phyloP scores from a whole-genome alignment of 83 land plant species.

The Larix sibirica region DNA sequence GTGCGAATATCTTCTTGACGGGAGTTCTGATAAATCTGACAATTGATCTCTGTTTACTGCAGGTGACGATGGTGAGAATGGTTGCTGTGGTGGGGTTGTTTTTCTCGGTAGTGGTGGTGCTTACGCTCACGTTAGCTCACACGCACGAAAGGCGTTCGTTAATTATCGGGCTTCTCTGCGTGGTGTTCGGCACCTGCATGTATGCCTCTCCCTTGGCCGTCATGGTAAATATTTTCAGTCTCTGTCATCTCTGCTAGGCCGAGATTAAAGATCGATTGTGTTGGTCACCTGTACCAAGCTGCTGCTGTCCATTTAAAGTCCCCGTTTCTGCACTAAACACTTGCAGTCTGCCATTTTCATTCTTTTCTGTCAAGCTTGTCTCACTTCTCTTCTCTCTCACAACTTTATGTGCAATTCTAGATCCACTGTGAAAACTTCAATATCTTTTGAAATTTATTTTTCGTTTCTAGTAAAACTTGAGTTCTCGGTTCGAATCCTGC shows the following conservation, averaged over 20 bases:
- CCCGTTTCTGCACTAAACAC: neutral
- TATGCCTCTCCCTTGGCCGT: slow-evolving; percentile 32
- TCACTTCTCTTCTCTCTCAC: too few species aligned
- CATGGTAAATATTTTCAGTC: slow-evolving; percentile 24
- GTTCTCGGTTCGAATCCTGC: too few species aligned
- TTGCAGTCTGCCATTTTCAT: neutral
- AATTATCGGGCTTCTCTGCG: slow-evolving; percentile 29
- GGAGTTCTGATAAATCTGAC: neutral
- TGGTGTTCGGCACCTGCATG: slow-evolving; percentile 31
- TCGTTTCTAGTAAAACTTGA: neutral
- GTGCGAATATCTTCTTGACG: too few species aligned
- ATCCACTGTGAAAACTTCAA: too few species aligned
- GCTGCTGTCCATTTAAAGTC: neutral
- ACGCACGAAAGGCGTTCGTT: slow-evolving; percentile 20
- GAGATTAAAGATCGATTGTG: neutral
- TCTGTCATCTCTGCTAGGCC: neutral
- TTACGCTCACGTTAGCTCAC: slow-evolving; percentile 21
- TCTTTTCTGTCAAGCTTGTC: neutral
- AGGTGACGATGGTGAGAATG: slow-evolving; percentile 22
- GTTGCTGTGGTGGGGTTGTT: slow-evolving; percentile 16
- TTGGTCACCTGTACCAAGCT: neutral
- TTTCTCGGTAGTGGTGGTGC: slow-evolving; percentile 13
- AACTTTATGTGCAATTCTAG: too few species aligned
- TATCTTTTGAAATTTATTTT: neutral
- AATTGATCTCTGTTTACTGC: neutral